Evolutionary conservation across 257 asterid genomes (phyloP).

Genomic region (Nicotiana undulata): DNA sequence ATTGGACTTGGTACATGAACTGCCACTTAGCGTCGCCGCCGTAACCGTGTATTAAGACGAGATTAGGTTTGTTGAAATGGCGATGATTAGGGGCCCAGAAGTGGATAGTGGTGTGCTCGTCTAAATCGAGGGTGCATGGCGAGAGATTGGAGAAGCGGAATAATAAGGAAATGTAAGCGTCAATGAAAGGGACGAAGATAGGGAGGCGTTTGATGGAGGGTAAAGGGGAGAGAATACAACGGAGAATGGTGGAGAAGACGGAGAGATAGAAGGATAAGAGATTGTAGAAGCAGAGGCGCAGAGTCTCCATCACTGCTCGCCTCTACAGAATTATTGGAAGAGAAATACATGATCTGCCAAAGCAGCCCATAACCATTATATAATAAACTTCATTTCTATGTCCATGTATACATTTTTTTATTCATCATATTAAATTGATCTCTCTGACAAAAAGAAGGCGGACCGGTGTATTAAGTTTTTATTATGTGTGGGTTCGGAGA

Average conservation of each 20-base stretch:
- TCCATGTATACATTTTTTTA: neutral
- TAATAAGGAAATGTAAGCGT: conserved; percentile 40
- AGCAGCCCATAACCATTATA: neutral
- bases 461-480: no score
- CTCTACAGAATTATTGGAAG: neutral
- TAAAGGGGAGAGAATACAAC: conserved; percentile 17
- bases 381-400: neutral
- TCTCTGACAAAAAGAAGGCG: no score
- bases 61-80: conserved; percentile 42
- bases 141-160: conserved; percentile 47
- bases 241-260: conserved; percentile 21
- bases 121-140: conserved; percentile 38
- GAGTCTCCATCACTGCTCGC: conserved; percentile 28
- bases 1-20: conserved; percentile 33
- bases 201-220: conserved; percentile 38
- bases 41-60: conserved; percentile 54
- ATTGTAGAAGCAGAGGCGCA: conserved; percentile 18
- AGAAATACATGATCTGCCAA: neutral
- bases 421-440: neutral
- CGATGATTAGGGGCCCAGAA: conserved; percentile 52
- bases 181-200: conserved; percentile 32
- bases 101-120: conserved; percentile 54
- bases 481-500: no score
- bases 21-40: conserved; percentile 66
- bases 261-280: conserved; percentile 35